Evolutionary conservation across 805 yeast species (phyloP), one percentile per base, ranked within the genome.

Genomic region (Wickerhamiella spandovensis): DNA sequence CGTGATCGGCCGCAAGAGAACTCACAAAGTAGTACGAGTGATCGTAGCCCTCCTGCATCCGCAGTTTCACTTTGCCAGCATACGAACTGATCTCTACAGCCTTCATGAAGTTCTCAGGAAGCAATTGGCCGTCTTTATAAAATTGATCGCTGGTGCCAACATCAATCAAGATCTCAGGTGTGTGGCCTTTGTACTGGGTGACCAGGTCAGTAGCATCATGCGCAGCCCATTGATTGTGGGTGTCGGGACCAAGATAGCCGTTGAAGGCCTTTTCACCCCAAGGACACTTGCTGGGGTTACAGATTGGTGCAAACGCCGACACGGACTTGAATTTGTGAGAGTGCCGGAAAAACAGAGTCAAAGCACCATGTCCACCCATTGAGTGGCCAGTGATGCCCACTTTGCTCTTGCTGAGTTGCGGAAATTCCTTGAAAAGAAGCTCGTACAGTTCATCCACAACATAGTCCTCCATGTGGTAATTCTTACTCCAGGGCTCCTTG

Each of bases 281-380:
- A 39, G 81, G 83, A 55, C 81, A 77, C 47, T 72, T 69, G 49
- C 74, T 67, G 6, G 97, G 97, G 67, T 88, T 84, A 23, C 78
- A 68, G 56, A 92, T 85, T 48, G 98, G 97, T 0, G 97, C 77
- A 69, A 90, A 90, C 0, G 96, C 97, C 52, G 86, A 77, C 42
- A 84, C 89, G 1, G 92, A 79, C 63, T 77, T 77, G 71, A 83
- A 90, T 59, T 71, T 72, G 1, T 79, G 82, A 0, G 89, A 85
- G 64, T 83, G 78, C 54, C 73, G 76, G 53, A 90, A 67, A 57
- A 67, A 79, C n/a, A 79, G 71, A 53, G 82, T 69, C 53, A 90
- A 67, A 0, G 98, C 95, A 51, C 97, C 98, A 64, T 77, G 86
- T 0, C 98, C 98, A 47, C 98, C 98, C 97, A 92, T 92, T 1